A percentile compares a stretch with the other conserved stretches of the same genome.
These are phyloP conservation scores for Stipa capillata DNA, from an alignment of 176 grass and related monocot species.

Conservation along the genomic window DNA sequence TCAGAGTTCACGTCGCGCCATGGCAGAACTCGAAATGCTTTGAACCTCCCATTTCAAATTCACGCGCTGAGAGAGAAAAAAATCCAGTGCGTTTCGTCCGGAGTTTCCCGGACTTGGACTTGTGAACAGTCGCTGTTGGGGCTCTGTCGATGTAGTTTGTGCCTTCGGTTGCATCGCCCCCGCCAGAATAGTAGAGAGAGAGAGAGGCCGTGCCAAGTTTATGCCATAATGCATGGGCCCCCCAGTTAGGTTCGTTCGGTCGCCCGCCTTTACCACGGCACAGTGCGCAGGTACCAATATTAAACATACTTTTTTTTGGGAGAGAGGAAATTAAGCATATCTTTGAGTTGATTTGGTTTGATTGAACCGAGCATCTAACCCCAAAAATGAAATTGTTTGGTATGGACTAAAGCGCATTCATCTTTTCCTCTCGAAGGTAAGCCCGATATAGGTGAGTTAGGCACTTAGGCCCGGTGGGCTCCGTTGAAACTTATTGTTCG, in stretches of 20 bases:
- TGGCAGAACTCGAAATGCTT: too few species aligned
- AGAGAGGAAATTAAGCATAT: too few species aligned
- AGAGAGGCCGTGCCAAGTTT: too few species aligned
- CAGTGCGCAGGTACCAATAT: neutral
- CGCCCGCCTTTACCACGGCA: neutral
- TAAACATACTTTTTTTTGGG: too few species aligned
- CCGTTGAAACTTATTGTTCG: too few species aligned
- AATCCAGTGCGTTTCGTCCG: neutral
- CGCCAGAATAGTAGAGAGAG: neutral
- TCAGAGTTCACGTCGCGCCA: neutral
- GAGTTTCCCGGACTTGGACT: neutral
- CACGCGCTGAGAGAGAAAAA: too few species aligned
- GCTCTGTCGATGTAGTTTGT: neutral
- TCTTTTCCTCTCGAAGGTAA: neutral
- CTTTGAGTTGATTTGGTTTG: neutral
- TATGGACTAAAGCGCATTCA: neutral
- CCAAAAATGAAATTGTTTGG: too few species aligned
- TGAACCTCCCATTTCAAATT: too few species aligned
- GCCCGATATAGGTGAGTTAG: neutral
- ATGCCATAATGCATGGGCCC: neutral
- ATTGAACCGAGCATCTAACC: neutral
- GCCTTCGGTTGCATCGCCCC: neutral
- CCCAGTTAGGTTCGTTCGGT: neutral
- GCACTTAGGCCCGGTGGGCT: too few species aligned
- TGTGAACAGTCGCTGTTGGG: neutral